Conservation (phyloP, 257 asterid genomes). For the Apocynum venetum region DNA sequence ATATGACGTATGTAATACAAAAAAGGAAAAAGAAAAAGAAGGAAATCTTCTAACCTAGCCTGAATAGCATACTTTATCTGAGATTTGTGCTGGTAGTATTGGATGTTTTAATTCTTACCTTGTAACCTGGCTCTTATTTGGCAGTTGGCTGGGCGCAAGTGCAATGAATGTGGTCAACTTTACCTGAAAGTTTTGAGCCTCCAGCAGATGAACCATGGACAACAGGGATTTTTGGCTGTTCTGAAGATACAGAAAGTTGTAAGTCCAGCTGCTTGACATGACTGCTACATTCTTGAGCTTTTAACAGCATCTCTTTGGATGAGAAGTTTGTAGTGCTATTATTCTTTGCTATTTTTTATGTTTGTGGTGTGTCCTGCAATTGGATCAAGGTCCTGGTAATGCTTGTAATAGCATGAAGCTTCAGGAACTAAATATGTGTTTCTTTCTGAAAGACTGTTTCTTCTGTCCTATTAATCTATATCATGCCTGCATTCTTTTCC, state of each 20-base stretch:
- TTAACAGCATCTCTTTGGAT: background rate
- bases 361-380: background rate
- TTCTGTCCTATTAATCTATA: background rate
- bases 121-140: slow-evolving; percentile 21
- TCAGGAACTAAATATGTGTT: background rate
- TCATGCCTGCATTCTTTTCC: background rate
- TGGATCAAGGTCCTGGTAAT: background rate
- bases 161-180: slow-evolving; percentile 94
- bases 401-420: background rate
- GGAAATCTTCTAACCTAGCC: background rate
- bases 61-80: background rate
- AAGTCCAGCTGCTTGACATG: slow-evolving; percentile 27
- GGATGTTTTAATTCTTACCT: slow-evolving; percentile 3
- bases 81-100: background rate
- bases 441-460: background rate
- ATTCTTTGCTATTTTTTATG: background rate
- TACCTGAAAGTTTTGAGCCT: slow-evolving; percentile 93
- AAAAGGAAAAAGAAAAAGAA: too few species aligned
- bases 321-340: background rate
- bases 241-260: slow-evolving; percentile 87
- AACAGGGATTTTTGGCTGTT: slow-evolving; percentile 80
- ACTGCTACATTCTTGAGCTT: background rate
- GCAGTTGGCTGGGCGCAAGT: slow-evolving; percentile 77
- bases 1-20: background rate
- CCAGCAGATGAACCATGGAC: slow-evolving; percentile 98